These are phyloP conservation scores for Suillus americanus DNA, from an alignment of 768 basidiomycete genomes.

Conservation along the genomic window DNA sequence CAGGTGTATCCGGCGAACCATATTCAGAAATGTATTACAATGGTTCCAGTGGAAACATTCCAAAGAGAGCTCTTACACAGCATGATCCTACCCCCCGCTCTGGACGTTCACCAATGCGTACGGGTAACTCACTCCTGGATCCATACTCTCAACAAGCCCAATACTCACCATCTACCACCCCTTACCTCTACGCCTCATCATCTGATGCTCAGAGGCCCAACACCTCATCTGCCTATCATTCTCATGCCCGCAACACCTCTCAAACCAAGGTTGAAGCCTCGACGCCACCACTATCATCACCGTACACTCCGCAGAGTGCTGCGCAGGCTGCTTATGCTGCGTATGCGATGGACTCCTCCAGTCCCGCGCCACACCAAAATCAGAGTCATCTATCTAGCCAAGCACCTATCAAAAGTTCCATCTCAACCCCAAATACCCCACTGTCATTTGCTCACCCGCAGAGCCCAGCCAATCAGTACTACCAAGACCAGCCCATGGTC, in stretches of 20 bases:
- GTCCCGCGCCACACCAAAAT: constrained; percentile 56
- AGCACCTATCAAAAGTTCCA: constrained; percentile 48
- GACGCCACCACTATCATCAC: constrained; percentile 46
- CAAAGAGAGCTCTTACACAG: constrained; percentile 55
- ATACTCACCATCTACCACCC: constrained; percentile 57
- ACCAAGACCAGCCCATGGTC: constrained; percentile 67
- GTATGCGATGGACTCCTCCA: constrained; percentile 66
- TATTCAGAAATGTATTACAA: constrained; percentile 65
- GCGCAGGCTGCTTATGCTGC: constrained; percentile 43
- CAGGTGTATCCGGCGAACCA: constrained; percentile 39
- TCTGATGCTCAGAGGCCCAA: constrained; percentile 40
- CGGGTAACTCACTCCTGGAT: constrained; percentile 58
- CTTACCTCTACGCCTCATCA: constrained; percentile 42
- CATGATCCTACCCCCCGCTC: constrained; percentile 52
- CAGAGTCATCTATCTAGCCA: constrained; percentile 54
- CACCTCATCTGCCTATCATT: constrained; percentile 45
- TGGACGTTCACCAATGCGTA: constrained; percentile 64
- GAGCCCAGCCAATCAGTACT: constrained; percentile 52
- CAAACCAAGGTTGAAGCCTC: constrained; percentile 52
- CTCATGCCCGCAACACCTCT: constrained; percentile 58
- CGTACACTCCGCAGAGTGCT: constrained; percentile 57
- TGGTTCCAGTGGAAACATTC: constrained; percentile 43
- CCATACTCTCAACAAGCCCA: constrained; percentile 66
- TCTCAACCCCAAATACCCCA: constrained; percentile 72
- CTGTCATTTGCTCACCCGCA: constrained; percentile 63